Base-by-base conservation (phyloP, 2,329 filamentous ascomycete genomes). In the Alternaria triticimaculans region DNA sequence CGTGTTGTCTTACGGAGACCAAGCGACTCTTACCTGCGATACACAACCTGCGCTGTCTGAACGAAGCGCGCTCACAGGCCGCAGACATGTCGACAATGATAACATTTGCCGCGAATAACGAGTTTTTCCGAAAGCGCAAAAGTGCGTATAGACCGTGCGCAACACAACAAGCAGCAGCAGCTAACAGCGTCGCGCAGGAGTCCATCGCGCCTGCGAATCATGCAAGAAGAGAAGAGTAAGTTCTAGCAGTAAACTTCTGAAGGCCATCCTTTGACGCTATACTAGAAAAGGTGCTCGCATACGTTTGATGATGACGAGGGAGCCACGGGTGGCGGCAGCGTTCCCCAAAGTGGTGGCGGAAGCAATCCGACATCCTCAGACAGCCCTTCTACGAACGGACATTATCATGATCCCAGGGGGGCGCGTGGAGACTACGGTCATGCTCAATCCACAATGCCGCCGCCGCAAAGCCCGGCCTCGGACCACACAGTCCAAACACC, bases 21-120 rank as follows among this genome's bases (percentile, higher is more conserved):
- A 58, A 66, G 67, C 68, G 64, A 45, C 56, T 45, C 60, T 58
- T 55, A 41, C 60, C 59, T 65, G 49, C 37, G 50, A 57, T 37
- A 50, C 63, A 60, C 64, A n/a, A 50, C 58, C 45, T 57, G 56
- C 30, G 43, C 48, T 21, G 20, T 37, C 45, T 44, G 56, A 53
- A 55, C 59, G 46, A 51, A 45, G 53, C 64, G 57, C 66, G 56
- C 61, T 33, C 56, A 18, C 41, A 44, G 33, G 28, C 58, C 50
- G 26, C 65, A 66, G 66, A 60, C 10, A 81, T 82, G 80, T 80
- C 79, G 49, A 79, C 76, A 23, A 81, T 82, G 74, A 81, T 81
- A 60, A 83, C 80, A 26, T 83, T 83, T 62, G 80, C 81, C 25
- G 80, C 80, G n/a, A 81, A 82, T 59, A 81, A 81, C 68, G 80